phyloP scores from a whole-genome alignment of 257 asterid genomes.

The Lycium barbarum region DNA sequence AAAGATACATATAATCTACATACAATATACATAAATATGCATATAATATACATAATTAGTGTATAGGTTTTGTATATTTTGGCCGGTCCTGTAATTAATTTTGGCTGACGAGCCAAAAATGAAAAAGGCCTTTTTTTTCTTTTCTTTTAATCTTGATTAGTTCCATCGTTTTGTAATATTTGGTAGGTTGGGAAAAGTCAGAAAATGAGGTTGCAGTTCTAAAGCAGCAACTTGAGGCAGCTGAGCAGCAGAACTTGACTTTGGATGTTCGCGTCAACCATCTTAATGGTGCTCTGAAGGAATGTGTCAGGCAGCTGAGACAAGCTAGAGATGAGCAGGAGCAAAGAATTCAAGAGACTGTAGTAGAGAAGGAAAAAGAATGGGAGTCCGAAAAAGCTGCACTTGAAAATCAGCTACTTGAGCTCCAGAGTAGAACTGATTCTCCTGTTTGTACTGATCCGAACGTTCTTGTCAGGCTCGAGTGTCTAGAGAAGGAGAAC shows the following conservation, averaged over 20 bases:
- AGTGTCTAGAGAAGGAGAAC: slow-evolving; percentile 64
- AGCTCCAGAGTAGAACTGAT: slow-evolving; percentile 43
- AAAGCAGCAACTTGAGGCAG: slow-evolving; percentile 74
- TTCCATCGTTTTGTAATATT: slow-evolving; percentile 6
- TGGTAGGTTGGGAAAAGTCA: slow-evolving; percentile 89
- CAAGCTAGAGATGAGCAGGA: slow-evolving; percentile 71
- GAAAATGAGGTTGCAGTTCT: slow-evolving; percentile 66
- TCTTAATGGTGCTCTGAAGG: slow-evolving; percentile 79
- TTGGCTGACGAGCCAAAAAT: too few relatives aligned
- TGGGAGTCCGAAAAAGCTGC: slow-evolving; percentile 52
- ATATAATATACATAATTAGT: too few relatives aligned
- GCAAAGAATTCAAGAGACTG: slow-evolving; percentile 46
- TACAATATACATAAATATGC: too few relatives aligned
- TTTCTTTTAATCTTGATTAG: background rate
- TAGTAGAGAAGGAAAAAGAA: slow-evolving; percentile 45
- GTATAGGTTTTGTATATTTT: too few relatives aligned
- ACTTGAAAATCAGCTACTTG: slow-evolving; percentile 56
- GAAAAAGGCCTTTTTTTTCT: background rate
- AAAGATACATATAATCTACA: too few relatives aligned
- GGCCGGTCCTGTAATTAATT: too few relatives aligned
- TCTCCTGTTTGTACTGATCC: slow-evolving; percentile 43
- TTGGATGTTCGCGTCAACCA: slow-evolving; percentile 71
- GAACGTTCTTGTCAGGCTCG: slow-evolving; percentile 38
- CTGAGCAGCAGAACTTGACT: slow-evolving; percentile 65
- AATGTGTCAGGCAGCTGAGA: slow-evolving; percentile 76